These are phyloP conservation scores for Scortechinia acanthostroma DNA, from an alignment of 2,329 filamentous ascomycete species.

Conservation along the genomic window DNA sequence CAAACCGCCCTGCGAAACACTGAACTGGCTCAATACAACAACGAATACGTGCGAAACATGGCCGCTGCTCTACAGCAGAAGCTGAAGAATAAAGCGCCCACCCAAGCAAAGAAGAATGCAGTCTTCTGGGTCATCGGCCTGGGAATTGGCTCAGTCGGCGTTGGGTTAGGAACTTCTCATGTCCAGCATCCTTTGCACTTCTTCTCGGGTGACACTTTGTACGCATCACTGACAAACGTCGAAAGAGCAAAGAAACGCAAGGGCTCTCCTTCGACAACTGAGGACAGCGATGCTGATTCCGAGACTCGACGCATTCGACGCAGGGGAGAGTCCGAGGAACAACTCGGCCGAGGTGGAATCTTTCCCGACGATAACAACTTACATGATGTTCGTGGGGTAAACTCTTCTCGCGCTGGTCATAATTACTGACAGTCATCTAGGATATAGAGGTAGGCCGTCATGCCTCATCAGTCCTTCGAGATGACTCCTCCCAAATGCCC, in stretches of 20 bases:
- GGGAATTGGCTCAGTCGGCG: constrained; percentile 45
- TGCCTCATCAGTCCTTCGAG: constrained; percentile 43
- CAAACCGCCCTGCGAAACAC: background rate
- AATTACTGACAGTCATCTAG: constrained; percentile 14
- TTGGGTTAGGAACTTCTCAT: constrained; percentile 27
- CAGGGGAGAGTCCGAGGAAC: constrained; percentile 18
- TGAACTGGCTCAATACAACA: background rate
- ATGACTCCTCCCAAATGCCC: constrained; percentile 56
- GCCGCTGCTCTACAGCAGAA: constrained; percentile 32
- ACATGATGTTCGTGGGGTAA: constrained; percentile 16
- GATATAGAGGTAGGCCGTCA: constrained; percentile 55
- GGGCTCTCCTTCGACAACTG: constrained; percentile 10
- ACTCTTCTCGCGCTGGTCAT: too few species aligned
- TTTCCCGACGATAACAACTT: too few species aligned
- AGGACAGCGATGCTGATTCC: constrained; percentile 9
- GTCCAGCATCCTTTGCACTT: constrained; percentile 40
- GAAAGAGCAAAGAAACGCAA: background rate
- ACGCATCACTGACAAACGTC: constrained; percentile 11
- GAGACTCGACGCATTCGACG: constrained; percentile 21
- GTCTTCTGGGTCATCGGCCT: constrained; percentile 48
- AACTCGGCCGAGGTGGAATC: constrained; percentile 23
- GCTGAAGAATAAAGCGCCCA: constrained; percentile 23
- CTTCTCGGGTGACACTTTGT: constrained; percentile 48
- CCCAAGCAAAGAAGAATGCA: constrained; percentile 54
- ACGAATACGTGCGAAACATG: background rate